These are phyloP conservation scores for Penicillium cinerascens DNA, from an alignment of 495 filamentous ascomycete species.

Conservation along the genomic window DNA sequence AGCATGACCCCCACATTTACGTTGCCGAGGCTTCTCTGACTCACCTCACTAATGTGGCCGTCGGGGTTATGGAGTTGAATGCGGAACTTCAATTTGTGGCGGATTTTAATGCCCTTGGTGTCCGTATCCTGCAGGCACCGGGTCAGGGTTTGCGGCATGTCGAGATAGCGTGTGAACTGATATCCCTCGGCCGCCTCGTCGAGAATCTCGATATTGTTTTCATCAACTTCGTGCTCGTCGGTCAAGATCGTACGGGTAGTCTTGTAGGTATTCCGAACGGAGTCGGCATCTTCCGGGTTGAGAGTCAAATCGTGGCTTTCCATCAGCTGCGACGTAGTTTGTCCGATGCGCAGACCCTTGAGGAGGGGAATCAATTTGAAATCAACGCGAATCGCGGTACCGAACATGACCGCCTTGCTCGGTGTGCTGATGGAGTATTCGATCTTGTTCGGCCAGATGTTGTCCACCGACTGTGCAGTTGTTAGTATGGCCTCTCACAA, in stretches of 20 bases:
- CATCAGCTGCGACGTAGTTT: conserved; percentile 67
- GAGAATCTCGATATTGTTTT: conserved; percentile 62
- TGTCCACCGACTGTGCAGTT: conserved; percentile 65
- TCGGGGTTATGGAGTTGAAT: conserved; percentile 91
- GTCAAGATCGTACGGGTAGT: conserved; percentile 57
- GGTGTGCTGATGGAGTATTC: conserved; percentile 87
- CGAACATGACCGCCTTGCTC: conserved; percentile 87
- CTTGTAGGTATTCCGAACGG: conserved; percentile 54
- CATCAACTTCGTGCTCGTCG: conserved; percentile 59
- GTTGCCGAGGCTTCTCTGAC: conserved; percentile 3
- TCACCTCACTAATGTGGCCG: conserved; percentile 83
- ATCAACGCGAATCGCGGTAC: conserved; percentile 72
- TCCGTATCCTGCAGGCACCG: conserved; percentile 85
- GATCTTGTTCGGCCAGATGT: conserved; percentile 92
- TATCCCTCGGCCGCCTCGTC: conserved; percentile 77
- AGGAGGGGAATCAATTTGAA: conserved; percentile 79
- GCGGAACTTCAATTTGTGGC: conserved; percentile 82
- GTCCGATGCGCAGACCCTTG: conserved; percentile 80
- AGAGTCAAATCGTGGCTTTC: conserved; percentile 71
- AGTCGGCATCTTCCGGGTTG: conserved; percentile 48
- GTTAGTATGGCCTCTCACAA: conserved; percentile 9
- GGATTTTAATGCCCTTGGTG: conserved; percentile 74
- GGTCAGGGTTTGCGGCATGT: conserved; percentile 72
- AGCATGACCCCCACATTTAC: neutral
- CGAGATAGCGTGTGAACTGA: conserved; percentile 62